Conservation (phyloP, 2,329 filamentous ascomycete species). For the Chalaropsis thielavioides region DNA sequence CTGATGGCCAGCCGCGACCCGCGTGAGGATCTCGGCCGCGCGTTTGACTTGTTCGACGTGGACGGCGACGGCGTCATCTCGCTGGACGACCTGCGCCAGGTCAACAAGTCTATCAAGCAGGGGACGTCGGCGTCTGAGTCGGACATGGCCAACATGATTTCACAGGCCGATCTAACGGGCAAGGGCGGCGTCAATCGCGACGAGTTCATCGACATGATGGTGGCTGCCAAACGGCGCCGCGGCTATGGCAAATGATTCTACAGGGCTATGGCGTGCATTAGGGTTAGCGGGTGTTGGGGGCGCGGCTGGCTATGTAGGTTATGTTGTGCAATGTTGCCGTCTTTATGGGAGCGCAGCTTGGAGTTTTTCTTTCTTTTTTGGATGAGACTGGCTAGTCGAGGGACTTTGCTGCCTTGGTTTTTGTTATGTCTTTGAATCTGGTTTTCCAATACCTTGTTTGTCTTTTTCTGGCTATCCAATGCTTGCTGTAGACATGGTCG, state of each 20-base stretch:
- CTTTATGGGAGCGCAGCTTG: slow-evolving; percentile 19
- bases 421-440: background rate
- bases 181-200: slow-evolving; percentile 64
- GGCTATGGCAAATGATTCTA: slow-evolving; percentile 16
- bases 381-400: background rate
- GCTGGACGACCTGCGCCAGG: slow-evolving; percentile 70
- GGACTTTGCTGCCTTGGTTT: background rate
- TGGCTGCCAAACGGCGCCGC: slow-evolving; percentile 19
- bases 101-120: slow-evolving; percentile 83
- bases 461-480: no score
- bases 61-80: slow-evolving; percentile 86
- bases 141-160: slow-evolving; percentile 89
- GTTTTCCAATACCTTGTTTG: no score
- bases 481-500: no score
- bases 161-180: slow-evolving; percentile 90
- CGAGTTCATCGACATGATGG: slow-evolving; percentile 52
- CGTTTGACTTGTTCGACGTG: slow-evolving; percentile 86
- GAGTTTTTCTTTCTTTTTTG: slow-evolving; percentile 18
- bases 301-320: background rate
- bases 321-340: background rate
- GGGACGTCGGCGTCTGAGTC: slow-evolving; percentile 67
- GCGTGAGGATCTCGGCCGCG: slow-evolving; percentile 75
- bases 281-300: background rate
- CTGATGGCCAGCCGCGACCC: slow-evolving; percentile 74
- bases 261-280: background rate